Base-by-base conservation (phyloP, 2,329 filamentous ascomycete species). In the Fusarium drepaniforme region DNA sequence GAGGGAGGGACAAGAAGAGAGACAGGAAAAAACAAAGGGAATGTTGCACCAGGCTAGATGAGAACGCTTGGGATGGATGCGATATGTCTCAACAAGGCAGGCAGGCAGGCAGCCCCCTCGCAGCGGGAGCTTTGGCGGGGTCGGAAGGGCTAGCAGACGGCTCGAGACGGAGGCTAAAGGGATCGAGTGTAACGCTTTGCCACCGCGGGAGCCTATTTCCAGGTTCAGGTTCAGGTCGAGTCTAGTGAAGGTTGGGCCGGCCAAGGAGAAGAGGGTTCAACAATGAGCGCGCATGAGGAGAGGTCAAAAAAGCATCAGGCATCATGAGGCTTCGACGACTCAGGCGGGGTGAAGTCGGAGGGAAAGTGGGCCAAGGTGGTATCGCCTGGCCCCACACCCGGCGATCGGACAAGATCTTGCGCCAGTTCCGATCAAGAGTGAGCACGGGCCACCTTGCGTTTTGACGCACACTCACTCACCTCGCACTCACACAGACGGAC, bases 331-430 rank as follows among this genome's bases (percentile, higher is more conserved):
- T 68, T 59, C 56, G n/a, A 56, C 38, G 58, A 66, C 66, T 62
- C 61, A 72, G 30, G 63, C 44, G 53, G 61, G 66, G 42, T 59
- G 49, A 68, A 65, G 66, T 53, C 44, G 33, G 61, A 56, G 61
- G 53, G 35, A 65, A 57, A 42, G 53, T 65, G 66, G 53, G 25
- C 33, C 51, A 38, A n/a, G 58, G 51, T 58, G 60, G 68, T 69
- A 58, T 68, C 25, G 38, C n/a, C 16, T 46, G 70, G 28, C 60
- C 37, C 75, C 71, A 72, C 68, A 44, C 38, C 57, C 51, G 40
- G 46, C 59, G 72, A 77, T 78, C 75, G 75, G 59, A 56, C 53
- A 71, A 68, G 76, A 78, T 78, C 76, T 78, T 38, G 62, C 68
- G 61, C 70, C 74, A 74, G 64, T 64, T 66, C 72, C 67, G 70